Evolutionary conservation across 2,329 filamentous ascomycete genomes (phyloP).

Genomic region (Thielaviopsis euricoi): DNA sequence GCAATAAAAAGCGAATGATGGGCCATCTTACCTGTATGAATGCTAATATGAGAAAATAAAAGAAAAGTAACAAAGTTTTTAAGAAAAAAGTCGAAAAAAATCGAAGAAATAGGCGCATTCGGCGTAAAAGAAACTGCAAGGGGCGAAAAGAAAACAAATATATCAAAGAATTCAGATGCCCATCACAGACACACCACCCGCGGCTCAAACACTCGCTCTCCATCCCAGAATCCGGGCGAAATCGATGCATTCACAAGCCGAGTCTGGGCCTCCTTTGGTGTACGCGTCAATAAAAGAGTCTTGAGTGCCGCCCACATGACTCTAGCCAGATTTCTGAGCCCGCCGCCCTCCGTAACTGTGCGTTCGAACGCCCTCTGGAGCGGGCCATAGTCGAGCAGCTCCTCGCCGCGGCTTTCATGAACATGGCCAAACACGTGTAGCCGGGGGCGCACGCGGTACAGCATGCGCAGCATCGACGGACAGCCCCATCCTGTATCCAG

Average conservation of each 20-base stretch:
- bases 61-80: too few species aligned
- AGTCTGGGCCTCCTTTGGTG: not conserved
- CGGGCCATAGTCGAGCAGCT: conserved; percentile 58
- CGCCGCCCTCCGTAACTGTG: not conserved
- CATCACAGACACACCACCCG: not conserved
- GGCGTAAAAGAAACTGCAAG: too few species aligned
- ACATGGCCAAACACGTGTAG: conserved; percentile 10
- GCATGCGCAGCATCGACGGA: conserved; percentile 13
- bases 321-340: not conserved
- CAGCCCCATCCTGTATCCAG: conserved; percentile 22
- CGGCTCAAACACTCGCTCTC: not conserved
- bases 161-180: too few species aligned
- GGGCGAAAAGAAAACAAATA: too few species aligned
- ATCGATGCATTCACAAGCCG: conserved; percentile 8
- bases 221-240: conserved; percentile 1
- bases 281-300: not conserved
- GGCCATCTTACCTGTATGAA: too few species aligned
- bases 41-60: too few species aligned
- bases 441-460: conserved; percentile 3
- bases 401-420: conserved; percentile 46
- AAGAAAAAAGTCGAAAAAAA: too few species aligned
- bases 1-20: too few species aligned
- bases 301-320: not conserved
- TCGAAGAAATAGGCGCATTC: too few species aligned
- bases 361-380: conserved; percentile 53